phyloP scores from a whole-genome alignment of 169 alveolate genomes.

The Cryptosporidium tyzzeri region DNA sequence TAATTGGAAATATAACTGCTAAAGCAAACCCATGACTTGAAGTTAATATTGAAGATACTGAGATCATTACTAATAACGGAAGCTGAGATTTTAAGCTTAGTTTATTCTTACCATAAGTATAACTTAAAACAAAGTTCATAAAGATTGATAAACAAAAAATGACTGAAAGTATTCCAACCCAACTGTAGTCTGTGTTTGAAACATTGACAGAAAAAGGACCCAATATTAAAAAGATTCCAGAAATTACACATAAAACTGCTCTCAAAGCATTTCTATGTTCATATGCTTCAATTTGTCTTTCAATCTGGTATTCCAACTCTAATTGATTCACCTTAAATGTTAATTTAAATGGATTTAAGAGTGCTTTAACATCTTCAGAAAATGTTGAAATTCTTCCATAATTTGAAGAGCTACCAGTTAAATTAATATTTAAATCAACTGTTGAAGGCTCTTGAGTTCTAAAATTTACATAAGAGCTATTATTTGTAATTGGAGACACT shows the following conservation, averaged over 20 bases:
- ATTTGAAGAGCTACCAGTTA: conserved; percentile 19
- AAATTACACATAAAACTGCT: conserved; percentile 48
- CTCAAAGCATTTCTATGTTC: conserved; percentile 48
- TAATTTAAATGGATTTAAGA: conserved; percentile 40
- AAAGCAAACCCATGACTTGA: conserved; percentile 48
- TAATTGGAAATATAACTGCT: conserved; percentile 40
- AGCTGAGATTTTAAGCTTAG: conserved; percentile 12
- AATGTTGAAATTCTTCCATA: conserved; percentile 15
- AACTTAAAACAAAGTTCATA: conserved; percentile 26
- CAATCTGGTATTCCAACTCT: conserved; percentile 52
- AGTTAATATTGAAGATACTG: conserved; percentile 51
- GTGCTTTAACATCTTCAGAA: conserved; percentile 31
- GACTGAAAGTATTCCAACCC: conserved; percentile 35
- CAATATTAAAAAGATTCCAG: conserved; percentile 8
- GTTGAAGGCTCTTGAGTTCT: conserved; percentile 13
- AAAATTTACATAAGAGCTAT: not conserved
- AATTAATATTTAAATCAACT: conserved; percentile 23
- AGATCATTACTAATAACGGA: conserved; percentile 12
- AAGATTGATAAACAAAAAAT: conserved; percentile 26
- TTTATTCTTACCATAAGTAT: conserved; percentile 3
- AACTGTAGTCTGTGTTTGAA: not conserved
- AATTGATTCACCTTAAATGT: conserved; percentile 52
- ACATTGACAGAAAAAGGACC: conserved; percentile 42
- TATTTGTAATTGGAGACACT: not conserved
- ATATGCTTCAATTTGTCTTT: conserved; percentile 31